A percentile compares a stretch with the other conserved stretches of the same genome.
Evolutionary conservation across 2,329 filamentous ascomycete species (phyloP).

Genomic region (Rugonectria rugulosa): DNA sequence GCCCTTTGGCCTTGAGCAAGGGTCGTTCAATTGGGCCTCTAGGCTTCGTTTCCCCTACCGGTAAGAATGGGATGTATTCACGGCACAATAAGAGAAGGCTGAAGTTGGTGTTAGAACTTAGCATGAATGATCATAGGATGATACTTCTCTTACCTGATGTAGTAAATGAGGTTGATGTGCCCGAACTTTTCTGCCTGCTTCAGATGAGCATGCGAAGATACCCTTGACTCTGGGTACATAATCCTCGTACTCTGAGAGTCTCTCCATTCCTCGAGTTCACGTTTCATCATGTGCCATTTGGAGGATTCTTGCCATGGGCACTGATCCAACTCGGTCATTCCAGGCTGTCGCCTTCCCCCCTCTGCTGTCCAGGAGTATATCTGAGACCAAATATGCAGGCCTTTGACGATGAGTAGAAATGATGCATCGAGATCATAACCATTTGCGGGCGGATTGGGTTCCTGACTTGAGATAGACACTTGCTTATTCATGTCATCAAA

Average conservation of each 20-base stretch:
- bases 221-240: slow-evolving; percentile 33
- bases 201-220: slow-evolving; percentile 33
- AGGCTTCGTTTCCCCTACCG: slow-evolving; percentile 33
- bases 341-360: slow-evolving; percentile 27
- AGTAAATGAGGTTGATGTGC: slow-evolving; percentile 37
- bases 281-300: slow-evolving; percentile 32
- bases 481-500: slow-evolving; percentile 20
- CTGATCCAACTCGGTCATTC: slow-evolving; percentile 31
- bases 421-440: slow-evolving; percentile 21
- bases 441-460: not conserved
- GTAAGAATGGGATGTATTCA: slow-evolving; percentile 35
- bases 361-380: slow-evolving; percentile 36
- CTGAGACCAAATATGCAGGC: slow-evolving; percentile 33
- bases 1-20: slow-evolving; percentile 27
- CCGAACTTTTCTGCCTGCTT: slow-evolving; percentile 37
- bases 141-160: slow-evolving; percentile 26
- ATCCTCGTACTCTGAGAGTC: slow-evolving; percentile 23
- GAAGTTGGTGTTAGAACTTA: too few species aligned
- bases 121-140: too few species aligned
- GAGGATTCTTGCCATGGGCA: slow-evolving; percentile 32
- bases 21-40: slow-evolving; percentile 35
- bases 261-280: slow-evolving; percentile 29
- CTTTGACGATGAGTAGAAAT: slow-evolving; percentile 28
- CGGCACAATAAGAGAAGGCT: slow-evolving; percentile 31
- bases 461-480: not conserved